These are phyloP conservation scores for Venturia oleaginea DNA, from an alignment of 2,329 filamentous ascomycete genomes.

Conservation along the genomic window DNA sequence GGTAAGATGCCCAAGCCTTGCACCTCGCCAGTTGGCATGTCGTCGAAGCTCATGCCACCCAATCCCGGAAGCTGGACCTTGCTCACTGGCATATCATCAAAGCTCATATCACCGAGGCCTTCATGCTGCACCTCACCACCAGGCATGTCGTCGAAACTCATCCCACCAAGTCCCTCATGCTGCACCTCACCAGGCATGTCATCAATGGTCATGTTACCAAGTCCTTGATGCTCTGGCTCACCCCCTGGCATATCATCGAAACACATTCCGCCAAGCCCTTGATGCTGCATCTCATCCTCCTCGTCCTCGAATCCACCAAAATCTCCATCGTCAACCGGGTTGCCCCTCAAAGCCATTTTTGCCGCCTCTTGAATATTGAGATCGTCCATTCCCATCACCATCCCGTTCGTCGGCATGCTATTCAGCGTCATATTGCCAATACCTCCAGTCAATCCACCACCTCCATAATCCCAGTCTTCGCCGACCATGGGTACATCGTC, in stretches of 20 bases:
- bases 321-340: constrained; percentile 2
- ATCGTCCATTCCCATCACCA: neutral
- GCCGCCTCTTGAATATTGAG: neutral
- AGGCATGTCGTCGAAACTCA: constrained; percentile 5
- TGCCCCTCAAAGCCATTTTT: constrained; percentile 5
- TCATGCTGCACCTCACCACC: neutral
- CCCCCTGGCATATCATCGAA: constrained; percentile 8
- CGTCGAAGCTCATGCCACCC: neutral
- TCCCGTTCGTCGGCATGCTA: neutral
- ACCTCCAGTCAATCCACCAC: constrained; percentile 5
- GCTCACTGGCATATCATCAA: constrained; percentile 6
- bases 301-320: neutral
- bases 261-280: neutral
- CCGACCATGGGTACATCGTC: constrained; percentile 11
- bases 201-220: constrained; percentile 10
- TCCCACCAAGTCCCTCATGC: neutral
- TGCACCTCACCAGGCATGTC: neutral
- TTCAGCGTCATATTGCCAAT: constrained; percentile 11
- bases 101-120: neutral
- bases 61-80: neutral
- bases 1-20: constrained; percentile 3
- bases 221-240: neutral
- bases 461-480: constrained; percentile 14
- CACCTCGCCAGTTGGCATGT: constrained; percentile 8
- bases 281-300: neutral